Percentiles rank a stretch among this genome's conserved stretches.
phyloP scores from a whole-genome alignment of 2,329 filamentous ascomycete genomes.

The Neofusicoccum ribis region DNA sequence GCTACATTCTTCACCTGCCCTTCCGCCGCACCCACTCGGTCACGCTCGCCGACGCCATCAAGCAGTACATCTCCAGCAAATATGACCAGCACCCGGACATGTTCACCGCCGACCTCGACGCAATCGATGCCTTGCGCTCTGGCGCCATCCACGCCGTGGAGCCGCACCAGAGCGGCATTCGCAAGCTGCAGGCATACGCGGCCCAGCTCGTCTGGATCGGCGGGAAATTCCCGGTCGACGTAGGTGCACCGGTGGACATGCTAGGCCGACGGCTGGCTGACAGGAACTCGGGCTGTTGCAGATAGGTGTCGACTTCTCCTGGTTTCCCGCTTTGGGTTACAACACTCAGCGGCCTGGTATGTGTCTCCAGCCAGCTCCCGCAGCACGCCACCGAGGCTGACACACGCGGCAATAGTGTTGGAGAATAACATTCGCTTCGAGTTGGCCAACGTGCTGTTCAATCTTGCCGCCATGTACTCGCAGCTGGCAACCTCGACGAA shows the following conservation, averaged over 20 bases:
- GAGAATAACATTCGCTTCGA: slow-evolving; percentile 76
- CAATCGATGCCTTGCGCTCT: slow-evolving; percentile 77
- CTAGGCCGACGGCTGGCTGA: neutral
- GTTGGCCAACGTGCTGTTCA: slow-evolving; percentile 88
- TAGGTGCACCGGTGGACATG: slow-evolving; percentile 43
- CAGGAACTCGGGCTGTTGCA: slow-evolving; percentile 36
- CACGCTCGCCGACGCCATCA: slow-evolving; percentile 78
- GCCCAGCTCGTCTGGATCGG: slow-evolving; percentile 91
- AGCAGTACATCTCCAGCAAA: slow-evolving; percentile 94
- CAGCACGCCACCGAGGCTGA: neutral
- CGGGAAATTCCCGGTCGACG: slow-evolving; percentile 94
- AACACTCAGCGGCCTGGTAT: slow-evolving; percentile 70
- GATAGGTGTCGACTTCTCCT: slow-evolving; percentile 93
- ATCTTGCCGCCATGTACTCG: slow-evolving; percentile 89
- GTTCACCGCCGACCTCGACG: slow-evolving; percentile 85
- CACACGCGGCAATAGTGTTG: slow-evolving; percentile 41
- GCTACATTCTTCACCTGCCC: slow-evolving; percentile 73
- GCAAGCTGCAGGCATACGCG: slow-evolving; percentile 86
- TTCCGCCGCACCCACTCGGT: slow-evolving; percentile 84
- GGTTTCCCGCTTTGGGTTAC: slow-evolving; percentile 93
- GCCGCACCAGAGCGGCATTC: slow-evolving; percentile 81
- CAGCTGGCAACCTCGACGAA: slow-evolving; percentile 84
- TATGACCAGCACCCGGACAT: slow-evolving; percentile 99
- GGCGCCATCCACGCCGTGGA: slow-evolving; percentile 90
- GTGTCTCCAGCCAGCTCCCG: neutral